Percentiles rank a stretch among this genome's conserved stretches.
phyloP scores from a whole-genome alignment of 2,329 filamentous ascomycete genomes.

The Fusarium bulbicola region DNA sequence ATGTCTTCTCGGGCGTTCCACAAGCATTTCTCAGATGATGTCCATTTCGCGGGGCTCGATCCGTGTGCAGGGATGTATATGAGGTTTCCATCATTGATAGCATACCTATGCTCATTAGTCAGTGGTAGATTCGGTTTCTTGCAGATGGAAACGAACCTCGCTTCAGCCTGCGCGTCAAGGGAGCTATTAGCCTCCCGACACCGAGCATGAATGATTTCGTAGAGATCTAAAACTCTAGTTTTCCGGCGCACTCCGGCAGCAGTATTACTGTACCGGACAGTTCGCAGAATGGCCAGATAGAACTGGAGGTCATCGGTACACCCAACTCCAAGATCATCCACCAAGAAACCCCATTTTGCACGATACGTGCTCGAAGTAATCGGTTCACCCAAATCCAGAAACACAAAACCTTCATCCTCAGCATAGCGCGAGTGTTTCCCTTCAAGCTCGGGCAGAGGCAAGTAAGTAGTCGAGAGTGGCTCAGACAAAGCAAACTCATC shows the following conservation, averaged over 20 bases:
- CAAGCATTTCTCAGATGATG: conserved; percentile 6
- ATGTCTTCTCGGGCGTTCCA: conserved; percentile 29
- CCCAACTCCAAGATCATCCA: conserved; percentile 28
- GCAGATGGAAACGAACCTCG: conserved; percentile 1
- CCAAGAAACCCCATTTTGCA: conserved; percentile 31
- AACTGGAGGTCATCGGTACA: conserved; percentile 29
- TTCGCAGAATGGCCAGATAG: conserved; percentile 23
- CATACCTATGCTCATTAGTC: neutral
- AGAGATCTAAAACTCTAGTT: conserved; percentile 25
- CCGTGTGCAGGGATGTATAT: conserved; percentile 17
- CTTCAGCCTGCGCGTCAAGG: neutral
- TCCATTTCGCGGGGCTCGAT: conserved; percentile 14
- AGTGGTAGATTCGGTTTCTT: rapidly evolving
- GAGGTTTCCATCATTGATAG: neutral
- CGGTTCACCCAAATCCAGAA: conserved; percentile 24
- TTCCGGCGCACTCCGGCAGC: conserved; percentile 1
- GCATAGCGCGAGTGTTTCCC: conserved; percentile 23
- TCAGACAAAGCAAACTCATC: neutral
- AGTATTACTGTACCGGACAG: conserved; percentile 2
- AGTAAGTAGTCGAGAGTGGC: conserved; percentile 6
- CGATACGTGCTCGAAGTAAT: conserved; percentile 15
- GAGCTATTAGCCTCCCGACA: conserved; percentile 25
- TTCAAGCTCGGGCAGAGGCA: conserved; percentile 31
- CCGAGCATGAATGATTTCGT: conserved; percentile 25
- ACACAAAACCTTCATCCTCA: conserved; percentile 23